Percentiles rank a stretch among this genome's conserved stretches.
Evolutionary conservation across 148 eudicot species (phyloP).

Genomic region (Cornus florida): DNA sequence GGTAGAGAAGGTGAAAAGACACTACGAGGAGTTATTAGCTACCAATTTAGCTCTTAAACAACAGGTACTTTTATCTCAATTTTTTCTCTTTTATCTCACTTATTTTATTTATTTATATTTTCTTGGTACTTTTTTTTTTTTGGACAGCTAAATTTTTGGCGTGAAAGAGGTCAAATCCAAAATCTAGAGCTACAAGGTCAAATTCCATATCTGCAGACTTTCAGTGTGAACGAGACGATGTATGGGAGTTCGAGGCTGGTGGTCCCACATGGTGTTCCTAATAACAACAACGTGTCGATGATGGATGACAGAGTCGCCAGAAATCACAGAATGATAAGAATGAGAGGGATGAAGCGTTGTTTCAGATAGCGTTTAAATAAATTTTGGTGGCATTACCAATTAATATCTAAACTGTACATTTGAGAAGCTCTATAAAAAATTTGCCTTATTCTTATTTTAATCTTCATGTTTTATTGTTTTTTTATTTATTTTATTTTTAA

Average conservation of each 20-base stretch:
- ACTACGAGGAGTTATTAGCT: neutral
- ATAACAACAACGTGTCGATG: neutral
- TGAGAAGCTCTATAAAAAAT: too few relatives aligned
- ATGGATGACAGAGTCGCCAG: slow-evolving; percentile 16
- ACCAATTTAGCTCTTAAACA: slow-evolving; percentile 2
- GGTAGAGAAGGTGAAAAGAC: neutral
- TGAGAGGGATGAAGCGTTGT: neutral
- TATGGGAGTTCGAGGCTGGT: neutral
- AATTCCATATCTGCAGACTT: neutral
- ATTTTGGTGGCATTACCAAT: too few relatives aligned
- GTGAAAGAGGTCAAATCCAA: neutral
- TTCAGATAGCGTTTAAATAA: too few relatives aligned
- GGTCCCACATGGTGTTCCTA: neutral
- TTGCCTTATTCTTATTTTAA: too few relatives aligned
- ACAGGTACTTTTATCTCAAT: slow-evolving; percentile 7
- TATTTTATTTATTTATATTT: too few relatives aligned
- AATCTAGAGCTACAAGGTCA: neutral
- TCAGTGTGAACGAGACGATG: neutral
- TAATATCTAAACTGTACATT: too few relatives aligned
- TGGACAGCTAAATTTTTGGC: neutral
- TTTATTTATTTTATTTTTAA: too few relatives aligned
- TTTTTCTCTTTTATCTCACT: neutral
- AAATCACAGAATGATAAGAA: slow-evolving; percentile 9
- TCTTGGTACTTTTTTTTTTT: too few relatives aligned
- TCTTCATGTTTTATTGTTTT: too few relatives aligned